phyloP scores from a whole-genome alignment of 2,329 filamentous ascomycete species.

The Rosellinia necatrix region DNA sequence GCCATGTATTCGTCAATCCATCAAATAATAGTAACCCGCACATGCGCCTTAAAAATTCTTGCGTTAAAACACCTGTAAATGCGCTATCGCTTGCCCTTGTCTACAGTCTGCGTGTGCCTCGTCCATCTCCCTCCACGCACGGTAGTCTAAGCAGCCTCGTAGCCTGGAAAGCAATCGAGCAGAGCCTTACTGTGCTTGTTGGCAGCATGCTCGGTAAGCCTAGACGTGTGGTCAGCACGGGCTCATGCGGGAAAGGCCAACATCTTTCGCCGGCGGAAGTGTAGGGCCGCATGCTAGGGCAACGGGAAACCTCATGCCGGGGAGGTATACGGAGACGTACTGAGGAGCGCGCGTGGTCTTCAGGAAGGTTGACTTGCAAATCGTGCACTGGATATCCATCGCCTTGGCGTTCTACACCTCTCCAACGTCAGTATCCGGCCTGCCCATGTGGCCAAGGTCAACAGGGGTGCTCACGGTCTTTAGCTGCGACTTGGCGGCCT shows the following conservation, averaged over 20 bases:
- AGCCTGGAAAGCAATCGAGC: conserved; percentile 70
- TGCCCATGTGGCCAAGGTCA: not conserved
- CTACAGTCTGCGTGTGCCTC: not conserved
- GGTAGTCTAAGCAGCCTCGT: conserved; percentile 28
- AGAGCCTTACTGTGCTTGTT: conserved; percentile 80
- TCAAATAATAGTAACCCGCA: conserved; percentile 16
- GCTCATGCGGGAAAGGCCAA: not conserved
- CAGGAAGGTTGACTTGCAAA: conserved; percentile 79
- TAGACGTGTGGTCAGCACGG: conserved; percentile 37
- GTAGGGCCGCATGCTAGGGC: not conserved
- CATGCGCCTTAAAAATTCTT: conserved; percentile 21
- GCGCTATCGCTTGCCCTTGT: conserved; percentile 24
- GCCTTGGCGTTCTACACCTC: conserved; percentile 68
- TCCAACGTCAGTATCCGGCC: not conserved
- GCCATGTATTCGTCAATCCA: conserved; percentile 27
- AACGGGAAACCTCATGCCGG: not conserved
- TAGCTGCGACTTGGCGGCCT: conserved; percentile 67
- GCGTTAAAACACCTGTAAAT: conserved; percentile 29
- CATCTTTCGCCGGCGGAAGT: not conserved
- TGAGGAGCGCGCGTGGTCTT: conserved; percentile 76
- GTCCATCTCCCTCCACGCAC: conserved; percentile 8
- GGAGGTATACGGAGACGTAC: conserved; percentile 48
- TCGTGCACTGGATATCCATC: conserved; percentile 75
- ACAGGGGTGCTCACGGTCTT: conserved; percentile 60
- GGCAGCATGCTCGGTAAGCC: conserved; percentile 70